These are phyloP conservation scores for Dendrobium chrysotoxum DNA, from an alignment of 106 monocot species.

Conservation along the genomic window DNA sequence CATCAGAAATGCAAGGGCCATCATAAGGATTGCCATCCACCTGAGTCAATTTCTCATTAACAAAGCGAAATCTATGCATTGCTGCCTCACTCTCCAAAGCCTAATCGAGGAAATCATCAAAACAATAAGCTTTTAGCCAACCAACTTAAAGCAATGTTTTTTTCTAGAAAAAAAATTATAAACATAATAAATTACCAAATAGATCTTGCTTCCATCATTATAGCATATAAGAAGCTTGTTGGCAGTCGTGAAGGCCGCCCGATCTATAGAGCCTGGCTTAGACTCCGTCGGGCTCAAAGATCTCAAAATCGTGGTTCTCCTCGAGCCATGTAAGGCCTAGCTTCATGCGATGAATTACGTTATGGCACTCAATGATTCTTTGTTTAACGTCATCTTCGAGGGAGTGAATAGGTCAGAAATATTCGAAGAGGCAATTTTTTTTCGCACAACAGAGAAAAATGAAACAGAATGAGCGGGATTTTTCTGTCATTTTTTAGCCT, in stretches of 20 bases:
- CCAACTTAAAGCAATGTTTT: no score
- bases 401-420: no score
- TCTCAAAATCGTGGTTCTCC: constrained; percentile 20
- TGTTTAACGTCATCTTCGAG: no score
- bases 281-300: constrained; percentile 13
- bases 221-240: constrained; percentile 30
- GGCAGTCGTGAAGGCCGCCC: constrained; percentile 14
- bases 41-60: constrained; percentile 26
- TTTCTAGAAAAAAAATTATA: neutral
- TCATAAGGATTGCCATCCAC: constrained; percentile 32
- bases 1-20: constrained; percentile 27
- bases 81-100: constrained; percentile 31
- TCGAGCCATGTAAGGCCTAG: constrained; percentile 24
- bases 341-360: constrained; percentile 27
- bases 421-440: no score
- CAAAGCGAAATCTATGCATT: constrained; percentile 17
- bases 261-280: neutral
- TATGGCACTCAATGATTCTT: constrained; percentile 11
- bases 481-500: no score
- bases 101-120: constrained; percentile 20
- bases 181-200: constrained; percentile 16
- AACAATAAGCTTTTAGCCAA: no score
- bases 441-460: no score
- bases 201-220: constrained; percentile 46
- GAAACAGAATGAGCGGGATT: no score